Conservation (phyloP, 1,284 basidiomycete genomes). For the Lignosus rhinocerotis region DNA sequence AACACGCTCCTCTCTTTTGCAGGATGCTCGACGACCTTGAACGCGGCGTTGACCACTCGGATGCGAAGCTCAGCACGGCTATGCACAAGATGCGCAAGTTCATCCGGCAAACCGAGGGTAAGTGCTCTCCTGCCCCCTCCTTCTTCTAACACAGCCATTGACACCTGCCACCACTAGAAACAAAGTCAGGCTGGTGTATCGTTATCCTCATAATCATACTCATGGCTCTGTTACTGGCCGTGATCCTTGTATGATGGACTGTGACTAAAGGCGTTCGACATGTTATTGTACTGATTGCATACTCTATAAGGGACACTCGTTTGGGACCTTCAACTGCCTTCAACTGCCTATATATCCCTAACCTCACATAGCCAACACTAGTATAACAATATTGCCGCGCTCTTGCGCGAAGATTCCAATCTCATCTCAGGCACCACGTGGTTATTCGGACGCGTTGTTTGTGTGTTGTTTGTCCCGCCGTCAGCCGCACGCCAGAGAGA, state of each 20-base stretch:
- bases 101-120: conserved; percentile 81
- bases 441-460: conserved; percentile 23
- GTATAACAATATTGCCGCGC: conserved; percentile 1
- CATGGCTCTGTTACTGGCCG: conserved; percentile 53
- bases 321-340: conserved; percentile 15
- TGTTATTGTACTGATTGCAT: conserved; percentile 17
- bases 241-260: conserved; percentile 51
- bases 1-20: background rate
- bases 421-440: conserved; percentile 7
- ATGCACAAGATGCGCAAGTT: conserved; percentile 79
- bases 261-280: conserved; percentile 4
- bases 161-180: conserved; percentile 42
- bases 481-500: conserved; percentile 5
- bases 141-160: no score
- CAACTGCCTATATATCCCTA: conserved; percentile 10
- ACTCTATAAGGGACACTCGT: conserved; percentile 7
- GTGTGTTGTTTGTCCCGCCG: conserved; percentile 26
- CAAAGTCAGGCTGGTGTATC: conserved; percentile 74
- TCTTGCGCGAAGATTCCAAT: background rate
- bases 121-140: conserved; percentile 12
- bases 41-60: conserved; percentile 70
- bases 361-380: background rate
- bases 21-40: conserved; percentile 88
- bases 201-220: conserved; percentile 59
- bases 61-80: conserved; percentile 68